Percentiles rank a stretch among this genome's conserved stretches.
phyloP scores from a whole-genome alignment of 768 basidiomycete genomes.

The Lanmaoa pseudosensibilis region DNA sequence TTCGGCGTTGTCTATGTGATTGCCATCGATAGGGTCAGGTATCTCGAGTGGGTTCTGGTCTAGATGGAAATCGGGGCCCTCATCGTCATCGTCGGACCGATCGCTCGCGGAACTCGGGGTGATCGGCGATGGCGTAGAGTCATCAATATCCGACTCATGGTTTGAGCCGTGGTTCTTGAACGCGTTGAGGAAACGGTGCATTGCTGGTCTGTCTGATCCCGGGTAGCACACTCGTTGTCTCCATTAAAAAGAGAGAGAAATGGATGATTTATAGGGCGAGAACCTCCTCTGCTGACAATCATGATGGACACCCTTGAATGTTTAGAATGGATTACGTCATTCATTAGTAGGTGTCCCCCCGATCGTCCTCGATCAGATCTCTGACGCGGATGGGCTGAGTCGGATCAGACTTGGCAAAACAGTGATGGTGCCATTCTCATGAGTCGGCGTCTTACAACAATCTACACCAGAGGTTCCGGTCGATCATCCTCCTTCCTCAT shows the following conservation, averaged over 20 bases:
- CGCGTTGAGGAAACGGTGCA: slow-evolving; percentile 2
- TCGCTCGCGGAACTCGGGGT: background rate
- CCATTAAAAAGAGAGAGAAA: background rate
- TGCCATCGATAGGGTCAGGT: slow-evolving; percentile 6
- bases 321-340: slow-evolving; percentile 2
- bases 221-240: too few species aligned
- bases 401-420: background rate
- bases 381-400: background rate
- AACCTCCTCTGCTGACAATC: background rate
- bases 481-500: background rate
- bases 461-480: background rate
- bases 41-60: slow-evolving; percentile 8
- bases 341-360: background rate
- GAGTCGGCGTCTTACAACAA: background rate
- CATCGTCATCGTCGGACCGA: background rate
- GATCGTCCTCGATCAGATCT: background rate
- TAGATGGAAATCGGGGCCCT: background rate
- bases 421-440: background rate
- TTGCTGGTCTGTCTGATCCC: background rate
- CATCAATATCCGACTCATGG: background rate
- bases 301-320: background rate
- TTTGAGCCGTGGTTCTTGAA: slow-evolving; percentile 1
- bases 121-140: background rate
- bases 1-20: slow-evolving; percentile 14
- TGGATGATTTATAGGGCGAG: background rate